Evolutionary conservation across 768 basidiomycete genomes (phyloP), one percentile per base, ranked within the genome.

Genomic region (Naganishia friedmannii): DNA sequence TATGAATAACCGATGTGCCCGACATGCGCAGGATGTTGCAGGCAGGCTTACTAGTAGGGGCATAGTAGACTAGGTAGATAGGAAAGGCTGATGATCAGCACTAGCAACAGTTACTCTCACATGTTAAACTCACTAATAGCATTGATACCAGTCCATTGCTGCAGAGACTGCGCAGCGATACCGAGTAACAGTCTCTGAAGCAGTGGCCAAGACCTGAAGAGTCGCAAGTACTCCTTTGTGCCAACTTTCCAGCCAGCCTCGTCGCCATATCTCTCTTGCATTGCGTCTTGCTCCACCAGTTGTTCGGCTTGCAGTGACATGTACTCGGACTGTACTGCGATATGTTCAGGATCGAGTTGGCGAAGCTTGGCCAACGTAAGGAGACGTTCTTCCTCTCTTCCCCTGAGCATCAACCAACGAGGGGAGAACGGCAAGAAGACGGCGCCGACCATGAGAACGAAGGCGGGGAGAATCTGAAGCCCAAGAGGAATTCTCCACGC

Each of bases 111-210:
- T 29, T 6, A 9, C 17, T 19, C 31, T 8, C 42, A 45, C 17
- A 9, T 10, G 10, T 29, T 6, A 26, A 5, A 70, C 45, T 70
- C 66, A 57, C 66, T 70, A 65, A 70, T 66, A 15, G 70, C 88
- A 73, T 90, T 89, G 74, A 89, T 84, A 71, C 89, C 90, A 34
- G 89, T 90, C 89, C 89, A 90, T 80, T 90, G 89, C 77, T 90
- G 90, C 84, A 90, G 82, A 88, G 88, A 89, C 88, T 92, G 51
- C 83, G 87, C 85, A 29, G 87, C 88, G 55, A 89, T 84, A 31
- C 84, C 84, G 9, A 89, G 70, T 72, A 77, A 73, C 37, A 80
- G 85, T 39, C 90, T 85, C 75, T 85, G 86, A 55, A 90, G 79
- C 31, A 90, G 81, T 56, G 85, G 70, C 69, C 73, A 73, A 34